Evolutionary conservation across 2,329 filamentous ascomycete genomes (phyloP).

Genomic region (Pezicula neosporulosa): DNA sequence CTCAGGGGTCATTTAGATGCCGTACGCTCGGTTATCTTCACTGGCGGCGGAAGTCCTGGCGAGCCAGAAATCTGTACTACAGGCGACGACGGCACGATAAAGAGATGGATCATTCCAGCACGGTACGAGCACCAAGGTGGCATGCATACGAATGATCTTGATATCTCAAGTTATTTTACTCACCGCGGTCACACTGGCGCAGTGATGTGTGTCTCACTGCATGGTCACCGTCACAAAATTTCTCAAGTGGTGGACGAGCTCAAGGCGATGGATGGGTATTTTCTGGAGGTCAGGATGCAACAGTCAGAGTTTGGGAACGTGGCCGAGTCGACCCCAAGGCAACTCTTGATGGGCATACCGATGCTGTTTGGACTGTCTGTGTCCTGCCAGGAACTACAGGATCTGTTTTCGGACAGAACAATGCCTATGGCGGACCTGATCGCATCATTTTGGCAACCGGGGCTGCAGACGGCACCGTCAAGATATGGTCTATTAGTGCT

Average conservation of each 20-base stretch:
- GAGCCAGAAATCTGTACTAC: conserved; percentile 97
- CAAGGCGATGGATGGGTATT: conserved; percentile 98
- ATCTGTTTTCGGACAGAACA: conserved; percentile 73
- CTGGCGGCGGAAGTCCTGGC: conserved; percentile 88
- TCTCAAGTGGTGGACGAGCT: conserved; percentile 82
- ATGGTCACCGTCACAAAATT: conserved; percentile 83
- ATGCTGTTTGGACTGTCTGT: conserved; percentile 94
- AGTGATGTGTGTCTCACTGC: conserved; percentile 82
- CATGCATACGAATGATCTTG: conserved; percentile 61
- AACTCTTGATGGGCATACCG: conserved; percentile 88
- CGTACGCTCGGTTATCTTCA: conserved; percentile 93
- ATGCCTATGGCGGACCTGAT: conserved; percentile 75
- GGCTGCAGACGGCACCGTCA: conserved; percentile 84
- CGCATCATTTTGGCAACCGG: conserved; percentile 88
- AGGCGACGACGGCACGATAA: conserved; percentile 92
- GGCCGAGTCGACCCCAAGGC: conserved; percentile 93
- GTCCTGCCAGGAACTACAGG: conserved; percentile 83
- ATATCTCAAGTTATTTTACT: conserved; percentile 91
- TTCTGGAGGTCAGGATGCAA: conserved; percentile 91
- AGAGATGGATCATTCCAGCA: conserved; percentile 90
- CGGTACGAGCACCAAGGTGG: conserved; percentile 63
- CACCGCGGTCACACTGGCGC: conserved; percentile 91
- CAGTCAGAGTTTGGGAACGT: conserved; percentile 91
- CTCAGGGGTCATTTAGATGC: conserved; percentile 91
- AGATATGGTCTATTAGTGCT: conserved; percentile 91